Conservation (phyloP, 2,329 filamentous ascomycete species). For the Alternaria gansuensis region DNA sequence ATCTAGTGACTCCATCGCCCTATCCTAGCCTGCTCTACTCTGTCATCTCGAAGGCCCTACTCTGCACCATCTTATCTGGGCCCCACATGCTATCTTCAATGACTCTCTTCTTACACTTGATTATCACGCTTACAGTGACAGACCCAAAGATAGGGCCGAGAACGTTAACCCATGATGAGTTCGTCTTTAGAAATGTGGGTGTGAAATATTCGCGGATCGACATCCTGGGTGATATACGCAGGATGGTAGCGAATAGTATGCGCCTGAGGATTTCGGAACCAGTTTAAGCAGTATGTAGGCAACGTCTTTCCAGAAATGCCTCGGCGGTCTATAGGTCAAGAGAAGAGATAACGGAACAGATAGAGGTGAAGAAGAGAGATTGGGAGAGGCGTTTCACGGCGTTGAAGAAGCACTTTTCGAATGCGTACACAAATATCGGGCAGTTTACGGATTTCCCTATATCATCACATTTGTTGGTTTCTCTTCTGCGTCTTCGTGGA, state of each 20-base stretch:
- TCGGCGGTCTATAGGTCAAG: conserved; percentile 39
- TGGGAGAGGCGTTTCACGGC: conserved; percentile 53
- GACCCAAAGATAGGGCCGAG: conserved; percentile 37
- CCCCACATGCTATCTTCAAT: conserved; percentile 6
- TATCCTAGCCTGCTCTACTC: not conserved
- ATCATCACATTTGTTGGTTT: not conserved
- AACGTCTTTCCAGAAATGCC: conserved; percentile 36
- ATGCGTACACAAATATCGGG: conserved; percentile 42
- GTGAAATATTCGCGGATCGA: conserved; percentile 1
- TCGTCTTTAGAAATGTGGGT: conserved; percentile 26
- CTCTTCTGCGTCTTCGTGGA: conserved; percentile 36
- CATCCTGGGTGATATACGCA: not conserved
- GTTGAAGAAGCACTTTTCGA: conserved; percentile 56
- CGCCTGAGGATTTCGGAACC: conserved; percentile 7
- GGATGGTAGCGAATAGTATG: not conserved
- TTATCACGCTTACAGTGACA: conserved; percentile 30
- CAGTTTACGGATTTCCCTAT: conserved; percentile 23
- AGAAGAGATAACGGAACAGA: conserved; percentile 43
- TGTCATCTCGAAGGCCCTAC: too few species aligned
- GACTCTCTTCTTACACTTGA: conserved; percentile 32
- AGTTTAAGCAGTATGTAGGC: conserved; percentile 42
- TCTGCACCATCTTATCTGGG: not conserved
- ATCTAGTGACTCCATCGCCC: conserved; percentile 5
- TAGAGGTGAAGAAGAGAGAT: conserved; percentile 44
- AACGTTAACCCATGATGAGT: conserved; percentile 39